Evolutionary conservation across 148 eudicot genomes (phyloP).

Genomic region (Arctostaphylos glauca): DNA sequence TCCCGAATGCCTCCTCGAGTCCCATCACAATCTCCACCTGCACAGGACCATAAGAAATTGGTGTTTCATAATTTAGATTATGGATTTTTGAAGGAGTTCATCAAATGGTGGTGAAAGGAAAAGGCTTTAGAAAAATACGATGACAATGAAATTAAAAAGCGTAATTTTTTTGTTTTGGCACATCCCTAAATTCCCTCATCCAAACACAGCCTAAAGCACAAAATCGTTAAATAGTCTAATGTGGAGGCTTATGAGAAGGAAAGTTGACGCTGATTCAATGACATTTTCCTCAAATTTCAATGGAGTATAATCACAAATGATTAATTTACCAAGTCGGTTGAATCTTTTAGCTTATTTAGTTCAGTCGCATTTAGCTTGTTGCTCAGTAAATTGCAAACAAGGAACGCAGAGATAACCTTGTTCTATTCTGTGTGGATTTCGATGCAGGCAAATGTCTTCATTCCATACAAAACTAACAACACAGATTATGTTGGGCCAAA

Average conservation of each 20-base stretch:
- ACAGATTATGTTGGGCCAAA: not conserved
- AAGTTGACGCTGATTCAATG: not conserved
- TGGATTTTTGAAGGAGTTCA: not conserved
- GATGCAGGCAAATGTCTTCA: not conserved
- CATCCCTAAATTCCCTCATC: not conserved
- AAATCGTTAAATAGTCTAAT: not conserved
- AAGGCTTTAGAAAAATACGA: not conserved
- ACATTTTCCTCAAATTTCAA: not conserved
- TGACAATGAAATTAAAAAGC: not conserved
- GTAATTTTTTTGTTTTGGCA: not conserved
- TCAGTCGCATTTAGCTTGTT: not conserved
- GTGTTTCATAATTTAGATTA: not conserved
- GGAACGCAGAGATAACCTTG: too few relatives aligned
- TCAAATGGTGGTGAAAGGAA: not conserved
- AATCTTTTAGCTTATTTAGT: not conserved
- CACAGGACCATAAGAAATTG: not conserved
- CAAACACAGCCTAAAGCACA: not conserved
- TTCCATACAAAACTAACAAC: not conserved
- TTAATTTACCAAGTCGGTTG: not conserved
- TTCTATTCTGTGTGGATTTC: not conserved
- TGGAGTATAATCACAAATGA: not conserved
- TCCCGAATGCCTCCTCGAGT: conserved; percentile 44
- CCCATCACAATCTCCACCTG: conserved; percentile 56
- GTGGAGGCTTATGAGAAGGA: not conserved
- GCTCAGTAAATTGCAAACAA: too few relatives aligned